Percentiles rank a stretch among this genome's conserved stretches.
These are phyloP conservation scores for Paecilomyces niveus DNA, from an alignment of 2,329 filamentous ascomycete species.

Conservation along the genomic window DNA sequence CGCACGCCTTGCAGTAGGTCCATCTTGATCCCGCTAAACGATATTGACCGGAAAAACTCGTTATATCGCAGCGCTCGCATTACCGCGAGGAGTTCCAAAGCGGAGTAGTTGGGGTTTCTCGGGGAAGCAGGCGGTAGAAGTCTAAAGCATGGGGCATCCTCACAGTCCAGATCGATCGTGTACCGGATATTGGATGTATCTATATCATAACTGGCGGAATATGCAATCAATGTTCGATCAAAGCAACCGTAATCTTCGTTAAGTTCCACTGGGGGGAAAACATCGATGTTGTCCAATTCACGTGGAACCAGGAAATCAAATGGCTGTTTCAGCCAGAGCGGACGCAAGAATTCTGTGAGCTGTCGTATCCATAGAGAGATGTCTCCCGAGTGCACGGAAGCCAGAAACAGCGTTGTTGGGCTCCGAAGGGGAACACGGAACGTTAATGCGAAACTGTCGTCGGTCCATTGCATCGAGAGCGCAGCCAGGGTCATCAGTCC, in stretches of 20 bases:
- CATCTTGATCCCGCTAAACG: constrained; percentile 58
- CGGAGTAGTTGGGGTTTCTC: constrained; percentile 48
- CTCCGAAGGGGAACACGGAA: constrained; percentile 55
- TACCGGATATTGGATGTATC: constrained; percentile 62
- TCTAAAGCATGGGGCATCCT: constrained; percentile 61
- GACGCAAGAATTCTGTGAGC: constrained; percentile 56
- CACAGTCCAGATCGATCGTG: constrained; percentile 52
- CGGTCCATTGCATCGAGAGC: constrained; percentile 52
- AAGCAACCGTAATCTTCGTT: constrained; percentile 57
- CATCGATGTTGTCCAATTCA: constrained; percentile 45
- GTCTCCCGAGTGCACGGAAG: constrained; percentile 57
- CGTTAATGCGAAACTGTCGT: constrained; percentile 60
- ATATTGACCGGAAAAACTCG: constrained; percentile 60
- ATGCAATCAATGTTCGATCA: constrained; percentile 61
- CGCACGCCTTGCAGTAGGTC: constrained; percentile 56
- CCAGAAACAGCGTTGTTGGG: constrained; percentile 52
- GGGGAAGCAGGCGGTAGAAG: constrained; percentile 50
- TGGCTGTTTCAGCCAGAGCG: constrained; percentile 58
- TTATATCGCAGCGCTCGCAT: constrained; percentile 64
- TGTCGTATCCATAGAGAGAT: constrained; percentile 57
- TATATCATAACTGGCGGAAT: constrained; percentile 62
- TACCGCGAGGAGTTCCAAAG: constrained; percentile 61
- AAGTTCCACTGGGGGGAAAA: constrained; percentile 39
- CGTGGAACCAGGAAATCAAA: constrained; percentile 56
- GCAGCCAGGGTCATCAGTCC: constrained; percentile 58